phyloP scores from a whole-genome alignment of 169 alveolate species.

The Cryptosporidium ubiquitum region DNA sequence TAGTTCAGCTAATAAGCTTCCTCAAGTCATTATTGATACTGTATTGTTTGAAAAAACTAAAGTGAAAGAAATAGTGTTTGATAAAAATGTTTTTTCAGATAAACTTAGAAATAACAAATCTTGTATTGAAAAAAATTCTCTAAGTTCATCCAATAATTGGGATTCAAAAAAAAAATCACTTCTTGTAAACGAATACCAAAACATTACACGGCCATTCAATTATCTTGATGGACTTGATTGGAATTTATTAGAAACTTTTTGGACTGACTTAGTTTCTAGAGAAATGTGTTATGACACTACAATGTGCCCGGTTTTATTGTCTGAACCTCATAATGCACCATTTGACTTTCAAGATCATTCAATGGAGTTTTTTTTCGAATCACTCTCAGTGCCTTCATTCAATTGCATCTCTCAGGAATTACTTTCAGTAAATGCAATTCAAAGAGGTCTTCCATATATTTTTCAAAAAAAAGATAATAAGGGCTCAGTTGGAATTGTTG shows the following conservation, averaged over 20 bases:
- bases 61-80: constrained; percentile 15
- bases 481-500: constrained; percentile 44
- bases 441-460: constrained; percentile 46
- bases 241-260: constrained; percentile 68
- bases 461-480: constrained; percentile 3
- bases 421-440: constrained; percentile 41
- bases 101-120: background rate
- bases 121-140: background rate
- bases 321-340: constrained; percentile 73
- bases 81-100: background rate
- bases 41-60: constrained; percentile 8
- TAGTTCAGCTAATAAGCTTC: constrained; percentile 12
- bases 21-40: constrained; percentile 35
- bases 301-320: constrained; percentile 16
- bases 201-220: constrained; percentile 14
- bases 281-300: constrained; percentile 55
- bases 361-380: constrained; percentile 69
- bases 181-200: constrained; percentile 8
- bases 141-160: background rate
- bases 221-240: constrained; percentile 54
- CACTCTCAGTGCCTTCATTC: constrained; percentile 51
- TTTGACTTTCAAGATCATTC: constrained; percentile 69
- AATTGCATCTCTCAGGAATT: constrained; percentile 49
- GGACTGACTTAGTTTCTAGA: constrained; percentile 62
- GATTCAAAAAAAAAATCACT: constrained; percentile 1